Evolutionary conservation across 164 flowering plant species (phyloP), one percentile per base, ranked within the genome.

Genomic region (Annona squamosa): DNA sequence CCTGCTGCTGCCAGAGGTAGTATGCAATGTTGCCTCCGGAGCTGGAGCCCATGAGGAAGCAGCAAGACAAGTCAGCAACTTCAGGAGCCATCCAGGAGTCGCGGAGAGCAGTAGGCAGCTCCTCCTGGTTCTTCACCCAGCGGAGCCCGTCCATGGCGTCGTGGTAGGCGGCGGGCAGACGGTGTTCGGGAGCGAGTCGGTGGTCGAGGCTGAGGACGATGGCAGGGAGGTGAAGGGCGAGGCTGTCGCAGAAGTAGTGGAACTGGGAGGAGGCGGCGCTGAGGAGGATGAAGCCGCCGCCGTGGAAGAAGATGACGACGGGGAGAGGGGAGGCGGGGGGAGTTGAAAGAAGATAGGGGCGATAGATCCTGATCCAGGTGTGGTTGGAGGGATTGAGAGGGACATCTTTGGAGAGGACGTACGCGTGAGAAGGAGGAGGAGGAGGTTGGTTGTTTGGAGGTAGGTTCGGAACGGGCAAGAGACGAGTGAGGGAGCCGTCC

Each of bases 21-120:
- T 85, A 90, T 37, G 63, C 89, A 1, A 90, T 88, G 73, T 84
- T 89, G 0, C 83, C 90, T 1, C 95, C 95, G 1, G 92, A 77
- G 69, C 95, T 92, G 70, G 81, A 71, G 0, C 96, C 96, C 86
- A 85, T 84, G 48, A 92, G 69, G 72, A 83, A 87, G 63, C 86
- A 84, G 37, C 46, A 70, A 1, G 84, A 76, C 19, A 88, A 82
- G 64, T 90, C 92, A 0, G 75, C 92, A 41, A 56, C 56, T 5
- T 82, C 85, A 5, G 48, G 76, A 48, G 59, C 59, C 59, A 93
- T 4, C 91, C 90, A 86, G 4, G 78, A 70, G 10, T 90, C 88
- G 1, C 68, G 59, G 5, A 16, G n/a, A 37, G 74, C 56, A 5
- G 89, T 87, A 0, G 71, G 48, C 4, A 13, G n/a, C 37, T 72